Conservation (phyloP, 2,329 filamentous ascomycete genomes). For the Akanthomyces muscarius region DNA sequence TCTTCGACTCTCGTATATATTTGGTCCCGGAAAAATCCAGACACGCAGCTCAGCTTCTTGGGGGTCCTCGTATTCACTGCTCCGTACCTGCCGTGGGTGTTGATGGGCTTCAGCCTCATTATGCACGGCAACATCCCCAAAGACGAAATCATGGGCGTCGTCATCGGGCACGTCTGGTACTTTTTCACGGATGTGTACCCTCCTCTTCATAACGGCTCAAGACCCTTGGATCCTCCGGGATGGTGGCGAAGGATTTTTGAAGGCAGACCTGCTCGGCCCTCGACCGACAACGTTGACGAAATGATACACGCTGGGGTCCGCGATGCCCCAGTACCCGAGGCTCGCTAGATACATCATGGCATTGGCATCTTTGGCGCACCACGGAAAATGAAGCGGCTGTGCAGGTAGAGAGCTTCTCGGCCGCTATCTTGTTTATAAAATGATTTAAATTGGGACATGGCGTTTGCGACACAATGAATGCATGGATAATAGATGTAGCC, state of each 20-base stretch:
- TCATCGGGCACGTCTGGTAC: slow-evolving; percentile 95
- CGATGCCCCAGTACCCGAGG: slow-evolving; percentile 10
- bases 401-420: not conserved
- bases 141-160: slow-evolving; percentile 92
- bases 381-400: not conserved
- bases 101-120: slow-evolving; percentile 89
- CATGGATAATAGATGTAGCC: not conserved
- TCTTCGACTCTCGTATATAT: slow-evolving; percentile 96
- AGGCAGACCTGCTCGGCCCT: slow-evolving; percentile 45
- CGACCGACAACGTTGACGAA: slow-evolving; percentile 36
- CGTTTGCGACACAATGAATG: not conserved
- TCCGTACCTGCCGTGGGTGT: slow-evolving; percentile 91
- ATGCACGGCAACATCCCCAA: slow-evolving; percentile 86
- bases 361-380: slow-evolving; percentile 4
- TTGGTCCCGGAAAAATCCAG: slow-evolving; percentile 92
- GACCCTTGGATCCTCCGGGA: slow-evolving; percentile 80
- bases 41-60: slow-evolving; percentile 83
- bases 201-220: slow-evolving; percentile 76
- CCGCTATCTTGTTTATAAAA: not conserved
- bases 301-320: slow-evolving; percentile 8
- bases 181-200: slow-evolving; percentile 98
- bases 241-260: slow-evolving; percentile 91
- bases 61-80: slow-evolving; percentile 88
- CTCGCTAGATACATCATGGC: slow-evolving; percentile 2
- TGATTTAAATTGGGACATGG: slow-evolving; percentile 2